phyloP scores from a whole-genome alignment of 768 basidiomycete genomes.

The Tylopilus vinaceipallidus region DNA sequence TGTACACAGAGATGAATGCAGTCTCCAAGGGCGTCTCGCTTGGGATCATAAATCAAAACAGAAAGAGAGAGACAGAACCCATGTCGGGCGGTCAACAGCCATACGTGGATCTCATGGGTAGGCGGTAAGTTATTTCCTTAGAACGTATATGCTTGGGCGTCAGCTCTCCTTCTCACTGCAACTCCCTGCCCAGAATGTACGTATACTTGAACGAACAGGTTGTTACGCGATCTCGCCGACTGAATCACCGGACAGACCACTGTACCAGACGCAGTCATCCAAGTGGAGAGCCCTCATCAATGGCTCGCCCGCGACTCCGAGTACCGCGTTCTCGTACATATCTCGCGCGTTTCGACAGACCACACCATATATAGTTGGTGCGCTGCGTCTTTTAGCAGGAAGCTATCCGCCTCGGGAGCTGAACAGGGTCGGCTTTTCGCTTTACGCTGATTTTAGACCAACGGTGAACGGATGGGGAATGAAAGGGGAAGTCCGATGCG shows the following conservation, averaged over 20 bases:
- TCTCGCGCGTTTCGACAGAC: constrained; percentile 78
- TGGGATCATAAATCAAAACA: constrained; percentile 65
- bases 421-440: constrained; percentile 63
- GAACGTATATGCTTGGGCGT: background rate
- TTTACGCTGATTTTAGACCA: constrained; percentile 90
- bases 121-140: constrained; percentile 42
- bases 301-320: constrained; percentile 66
- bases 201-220: constrained; percentile 7
- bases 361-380: constrained; percentile 73
- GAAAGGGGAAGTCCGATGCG: constrained; percentile 69
- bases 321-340: constrained; percentile 81
- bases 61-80: constrained; percentile 55
- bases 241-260: constrained; percentile 49
- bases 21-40: constrained; percentile 80
- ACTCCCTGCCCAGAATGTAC: constrained; percentile 37
- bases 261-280: constrained; percentile 64
- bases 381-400: constrained; percentile 63
- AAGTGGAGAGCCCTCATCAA: constrained; percentile 85
- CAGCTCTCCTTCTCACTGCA: background rate
- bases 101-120: constrained; percentile 83
- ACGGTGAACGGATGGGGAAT: constrained; percentile 82
- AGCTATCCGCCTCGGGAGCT: constrained; percentile 59
- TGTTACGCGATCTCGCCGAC: constrained; percentile 1
- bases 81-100: constrained; percentile 64
- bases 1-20: constrained; percentile 92